phyloP scores from a whole-genome alignment of 1,284 basidiomycete species.

The Earliella scabrosa region DNA sequence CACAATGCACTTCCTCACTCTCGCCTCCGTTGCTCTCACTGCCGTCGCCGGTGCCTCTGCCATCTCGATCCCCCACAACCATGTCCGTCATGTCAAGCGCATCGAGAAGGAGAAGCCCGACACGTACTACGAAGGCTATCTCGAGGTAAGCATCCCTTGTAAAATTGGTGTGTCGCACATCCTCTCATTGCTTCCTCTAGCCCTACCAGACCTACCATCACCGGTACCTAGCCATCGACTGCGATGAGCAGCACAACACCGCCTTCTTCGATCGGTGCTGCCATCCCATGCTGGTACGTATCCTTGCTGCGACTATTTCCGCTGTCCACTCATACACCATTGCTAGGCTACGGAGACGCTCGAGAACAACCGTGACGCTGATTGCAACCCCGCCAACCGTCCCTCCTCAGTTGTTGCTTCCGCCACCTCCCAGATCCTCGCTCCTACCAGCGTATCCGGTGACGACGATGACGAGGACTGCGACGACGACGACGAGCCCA shows the following conservation, averaged over 20 bases:
- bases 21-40: conserved; percentile 54
- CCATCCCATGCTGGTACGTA: conserved; percentile 53
- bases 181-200: conserved; percentile 26
- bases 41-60: conserved; percentile 47
- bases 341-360: conserved; percentile 52
- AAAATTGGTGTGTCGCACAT: no score
- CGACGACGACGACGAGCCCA: conserved; percentile 32
- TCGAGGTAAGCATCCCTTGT: conserved; percentile 35
- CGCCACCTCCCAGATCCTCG: conserved; percentile 29
- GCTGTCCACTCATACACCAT: conserved; percentile 2
- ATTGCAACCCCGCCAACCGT: conserved; percentile 49
- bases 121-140: conserved; percentile 43
- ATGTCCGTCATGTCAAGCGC: conserved; percentile 35
- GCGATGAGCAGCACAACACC: conserved; percentile 64
- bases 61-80: conserved; percentile 46
- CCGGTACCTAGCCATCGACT: conserved; percentile 63
- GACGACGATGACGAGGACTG: conserved; percentile 28
- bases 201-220: conserved; percentile 67
- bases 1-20: conserved; percentile 48
- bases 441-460: background rate
- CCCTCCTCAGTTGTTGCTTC: conserved; percentile 29
- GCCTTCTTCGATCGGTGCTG: conserved; percentile 69
- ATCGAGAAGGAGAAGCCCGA: conserved; percentile 31
- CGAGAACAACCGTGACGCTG: conserved; percentile 47
- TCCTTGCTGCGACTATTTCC: background rate